phyloP scores from a whole-genome alignment of 208 protist genomes.

The Strigomonas galati region DNA sequence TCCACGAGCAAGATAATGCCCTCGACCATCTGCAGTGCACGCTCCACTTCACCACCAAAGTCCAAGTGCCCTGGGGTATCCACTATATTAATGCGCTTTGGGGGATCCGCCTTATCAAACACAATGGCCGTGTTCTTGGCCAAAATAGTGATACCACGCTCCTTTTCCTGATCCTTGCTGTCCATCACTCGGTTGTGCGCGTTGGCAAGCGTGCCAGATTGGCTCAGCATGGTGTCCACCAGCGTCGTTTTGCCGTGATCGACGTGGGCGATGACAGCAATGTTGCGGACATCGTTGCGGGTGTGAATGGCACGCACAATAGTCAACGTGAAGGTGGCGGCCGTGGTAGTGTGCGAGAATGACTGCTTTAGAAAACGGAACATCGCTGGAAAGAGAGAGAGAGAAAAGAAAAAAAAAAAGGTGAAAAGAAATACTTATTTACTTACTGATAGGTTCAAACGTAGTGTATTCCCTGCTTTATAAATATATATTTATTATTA shows the following conservation, averaged over 20 bases:
- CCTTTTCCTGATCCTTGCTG: slow-evolving; percentile 94
- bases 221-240: slow-evolving; percentile 94
- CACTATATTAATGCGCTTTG: slow-evolving; percentile 95
- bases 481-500: not conserved
- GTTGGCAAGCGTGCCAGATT: slow-evolving; percentile 73
- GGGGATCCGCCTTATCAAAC: slow-evolving; percentile 40
- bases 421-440: not conserved
- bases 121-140: slow-evolving; percentile 94
- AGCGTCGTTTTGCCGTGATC: slow-evolving; percentile 98
- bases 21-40: slow-evolving; percentile 97
- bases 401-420: too few species aligned
- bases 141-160: slow-evolving; percentile 98
- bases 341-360: not conserved
- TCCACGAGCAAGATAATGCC: slow-evolving; percentile 96
- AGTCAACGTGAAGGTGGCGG: not conserved
- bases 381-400: not conserved
- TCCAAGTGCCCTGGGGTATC: slow-evolving; percentile 98
- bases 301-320: slow-evolving; percentile 41
- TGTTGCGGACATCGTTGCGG: slow-evolving; percentile 90
- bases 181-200: slow-evolving; percentile 96
- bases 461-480: not conserved
- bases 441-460: not conserved
- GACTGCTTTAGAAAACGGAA: not conserved
- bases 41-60: slow-evolving; percentile 98
- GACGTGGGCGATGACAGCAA: slow-evolving; percentile 97